Conservation (phyloP, 2,329 filamentous ascomycete genomes). For the Apiospora aurea region DNA sequence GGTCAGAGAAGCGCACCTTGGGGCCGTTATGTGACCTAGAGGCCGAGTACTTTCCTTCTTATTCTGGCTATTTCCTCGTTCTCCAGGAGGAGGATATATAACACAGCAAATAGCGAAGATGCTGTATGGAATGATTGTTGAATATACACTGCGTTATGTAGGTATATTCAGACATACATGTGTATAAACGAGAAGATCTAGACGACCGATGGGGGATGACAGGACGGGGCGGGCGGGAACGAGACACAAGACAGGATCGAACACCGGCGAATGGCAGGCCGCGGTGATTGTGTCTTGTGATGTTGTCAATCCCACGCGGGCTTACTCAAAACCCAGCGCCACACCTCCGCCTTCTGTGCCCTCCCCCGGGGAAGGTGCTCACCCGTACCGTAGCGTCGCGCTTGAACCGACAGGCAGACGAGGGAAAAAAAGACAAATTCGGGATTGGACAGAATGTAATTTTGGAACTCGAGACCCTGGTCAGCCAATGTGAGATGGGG, state of each 20-base stretch:
- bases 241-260: constrained; percentile 12
- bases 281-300: constrained; percentile 14
- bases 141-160: constrained; percentile 20
- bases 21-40: neutral
- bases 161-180: neutral
- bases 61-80: neutral
- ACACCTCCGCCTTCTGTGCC: neutral
- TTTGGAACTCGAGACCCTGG: neutral
- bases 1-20: neutral
- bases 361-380: constrained; percentile 16
- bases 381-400: constrained; percentile 12
- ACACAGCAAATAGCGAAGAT: neutral
- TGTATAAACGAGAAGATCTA: constrained; percentile 3
- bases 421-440: neutral
- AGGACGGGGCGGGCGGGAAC: constrained; percentile 12
- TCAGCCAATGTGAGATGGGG: neutral
- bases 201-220: constrained; percentile 6
- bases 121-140: neutral
- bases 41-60: neutral
- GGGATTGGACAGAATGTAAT: constrained; percentile 12
- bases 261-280: neutral
- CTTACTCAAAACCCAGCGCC: constrained; percentile 18
- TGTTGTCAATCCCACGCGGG: constrained; percentile 20
- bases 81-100: neutral
- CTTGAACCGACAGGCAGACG: neutral